A percentile compares a stretch with the other conserved stretches of the same genome.
Evolutionary conservation across 1,284 basidiomycete genomes (phyloP).

Genomic region (Naganishia albida): DNA sequence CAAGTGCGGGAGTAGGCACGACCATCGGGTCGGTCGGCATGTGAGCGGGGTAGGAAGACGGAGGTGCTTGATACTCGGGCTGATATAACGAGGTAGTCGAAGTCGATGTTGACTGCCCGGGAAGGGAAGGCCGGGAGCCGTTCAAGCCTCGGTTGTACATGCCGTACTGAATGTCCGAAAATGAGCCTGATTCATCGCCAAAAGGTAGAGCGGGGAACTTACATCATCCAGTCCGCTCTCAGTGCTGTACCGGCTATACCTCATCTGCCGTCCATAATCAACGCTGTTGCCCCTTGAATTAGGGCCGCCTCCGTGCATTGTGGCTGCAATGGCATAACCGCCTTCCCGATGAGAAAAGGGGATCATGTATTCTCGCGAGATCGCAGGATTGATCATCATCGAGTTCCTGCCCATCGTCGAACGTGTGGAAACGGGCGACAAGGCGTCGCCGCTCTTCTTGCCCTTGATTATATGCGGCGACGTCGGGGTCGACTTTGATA

Average conservation of each 20-base stretch:
- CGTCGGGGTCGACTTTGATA: conserved; percentile 15
- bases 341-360: conserved; percentile 41
- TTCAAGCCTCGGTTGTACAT: conserved; percentile 20
- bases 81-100: conserved; percentile 30
- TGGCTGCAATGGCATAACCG: conserved; percentile 53
- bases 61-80: conserved; percentile 23
- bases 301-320: conserved; percentile 9
- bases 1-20: not conserved
- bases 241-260: conserved; percentile 21
- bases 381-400: not conserved
- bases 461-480: conserved; percentile 16
- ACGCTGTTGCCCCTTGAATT: conserved; percentile 4
- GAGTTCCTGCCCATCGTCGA: conserved; percentile 15
- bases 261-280: conserved; percentile 20
- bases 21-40: conserved; percentile 7
- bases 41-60: conserved; percentile 12
- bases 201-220: not conserved
- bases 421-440: conserved; percentile 22
- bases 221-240: conserved; percentile 22
- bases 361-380: conserved; percentile 22
- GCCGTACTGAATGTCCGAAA: conserved; percentile 10
- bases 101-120: conserved; percentile 27
- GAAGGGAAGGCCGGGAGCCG: conserved; percentile 28
- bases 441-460: conserved; percentile 8
- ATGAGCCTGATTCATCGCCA: not conserved